Base-by-base conservation (phyloP, 2,329 filamentous ascomycete species). In the Aspergillus fischeri region DNA sequence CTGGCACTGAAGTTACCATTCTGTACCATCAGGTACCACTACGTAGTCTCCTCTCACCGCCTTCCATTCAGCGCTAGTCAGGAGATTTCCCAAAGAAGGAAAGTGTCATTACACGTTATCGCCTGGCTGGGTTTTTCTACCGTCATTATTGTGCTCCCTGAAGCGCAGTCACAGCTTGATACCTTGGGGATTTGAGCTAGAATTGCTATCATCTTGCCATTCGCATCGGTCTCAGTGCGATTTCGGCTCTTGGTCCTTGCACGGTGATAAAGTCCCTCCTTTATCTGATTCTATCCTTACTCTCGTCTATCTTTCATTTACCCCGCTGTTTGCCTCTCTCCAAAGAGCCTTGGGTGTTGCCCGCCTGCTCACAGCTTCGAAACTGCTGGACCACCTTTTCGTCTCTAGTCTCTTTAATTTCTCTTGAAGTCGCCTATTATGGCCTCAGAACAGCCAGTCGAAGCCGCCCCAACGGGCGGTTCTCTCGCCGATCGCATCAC, bases 401-500 rank as follows among this genome's bases (percentile, higher is more conserved):
- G 47, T 47, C 21, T 42, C 14, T 27, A 35, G 41, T 49, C 56
- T 38, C 38, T 54, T 45, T 51, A 29, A 27, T 52, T 47, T 32
- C 52, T 49, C 41, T n/a, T 45, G 27, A 44, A n/a, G 35, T 41
- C 47, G 20, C 14, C 21, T 44, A 21, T 29, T 14, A 79, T 79
- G 77, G 69, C 77, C 20, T 70, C 74, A 21, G 74, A 77, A 55
- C 62, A 66, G 54, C 61, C 62, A 17, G 53, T 63, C 25, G 63
- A 70, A 38, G 50, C 56, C 38, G 45, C 74, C 25, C 59, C 67
- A 44, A 58, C 65, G n/a, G 68, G 66, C 51, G 72, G 71, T 42
- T 78, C 78, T 32, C 72, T 83, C 51, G 78, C 73, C 24, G 78
- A 80, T 60, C 79, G 80, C 57, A 76, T 82, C 60, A 74, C 78